Conservation (phyloP, 1,284 basidiomycete genomes). For the Marasmius oreades region DNA sequence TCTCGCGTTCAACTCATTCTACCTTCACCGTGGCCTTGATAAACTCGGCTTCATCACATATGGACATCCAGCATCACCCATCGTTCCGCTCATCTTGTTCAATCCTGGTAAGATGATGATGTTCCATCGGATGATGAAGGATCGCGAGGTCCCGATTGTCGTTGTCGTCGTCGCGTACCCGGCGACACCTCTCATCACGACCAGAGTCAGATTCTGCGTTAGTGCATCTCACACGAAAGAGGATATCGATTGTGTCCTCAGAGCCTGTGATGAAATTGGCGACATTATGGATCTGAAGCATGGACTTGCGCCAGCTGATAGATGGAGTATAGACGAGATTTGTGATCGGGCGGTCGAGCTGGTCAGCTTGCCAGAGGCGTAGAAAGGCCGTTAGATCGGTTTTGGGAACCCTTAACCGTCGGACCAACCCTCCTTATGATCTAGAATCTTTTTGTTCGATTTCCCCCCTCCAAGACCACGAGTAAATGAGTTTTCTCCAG, state of each 20-base stretch:
- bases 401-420: too few species aligned
- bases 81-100: constrained; percentile 92
- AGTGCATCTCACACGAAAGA: constrained; percentile 96
- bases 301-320: constrained; percentile 53
- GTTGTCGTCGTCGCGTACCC: constrained; percentile 92
- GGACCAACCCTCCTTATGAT: too few species aligned
- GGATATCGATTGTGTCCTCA: constrained; percentile 86
- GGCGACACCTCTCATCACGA: constrained; percentile 88
- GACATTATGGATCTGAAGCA: constrained; percentile 85
- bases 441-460: too few species aligned
- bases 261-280: constrained; percentile 92
- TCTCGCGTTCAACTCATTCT: constrained; percentile 93
- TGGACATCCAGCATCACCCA: constrained; percentile 88
- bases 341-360: constrained; percentile 75
- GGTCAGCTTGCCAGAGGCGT: constrained; percentile 36
- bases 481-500: too few species aligned
- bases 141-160: constrained; percentile 77
- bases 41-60: constrained; percentile 98
- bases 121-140: constrained; percentile 88
- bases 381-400: neutral
- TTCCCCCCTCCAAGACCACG: too few species aligned
- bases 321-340: constrained; percentile 84
- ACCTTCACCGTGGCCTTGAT: constrained; percentile 82
- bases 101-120: constrained; percentile 91
- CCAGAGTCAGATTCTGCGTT: constrained; percentile 92